Base-by-base conservation (phyloP, 1,284 basidiomycete genomes). In the Erythrobasidium hasegawianum region DNA sequence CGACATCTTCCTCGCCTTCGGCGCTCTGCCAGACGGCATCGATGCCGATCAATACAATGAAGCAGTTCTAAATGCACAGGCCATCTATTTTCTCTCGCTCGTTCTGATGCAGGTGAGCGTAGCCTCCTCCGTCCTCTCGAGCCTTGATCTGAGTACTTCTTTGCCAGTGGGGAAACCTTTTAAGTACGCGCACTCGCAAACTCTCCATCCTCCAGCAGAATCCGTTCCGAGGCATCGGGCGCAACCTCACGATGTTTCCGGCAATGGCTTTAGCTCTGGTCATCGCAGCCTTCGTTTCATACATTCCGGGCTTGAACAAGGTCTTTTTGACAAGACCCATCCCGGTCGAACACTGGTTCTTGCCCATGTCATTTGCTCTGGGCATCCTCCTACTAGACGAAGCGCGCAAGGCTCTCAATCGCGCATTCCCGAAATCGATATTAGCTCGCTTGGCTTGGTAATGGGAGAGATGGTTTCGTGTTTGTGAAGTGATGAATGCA, bases 281-380 rank as follows among this genome's bases (percentile, higher is more conserved):
- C 7, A 78, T 84, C 65, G 80, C 78, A 2, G 78, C 81, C 72
- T 84, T 85, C 79, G 84, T 85, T 53, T 67, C 64, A 16, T 70
- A 66, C n/a, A 59, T 73, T 69, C 69, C 75, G 16, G 61, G 59
- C 13, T 52, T 71, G 79, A 84, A 86, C 74, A 76, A 77, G 18
- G 76, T 82, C 10, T 85, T 86, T 78, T 75, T 81, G 62, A 85
- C 83, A 0, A 77, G 82, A 45, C 79, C 79, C 13, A 81, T 85
- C 27, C 78, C 79, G 0, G 81, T 80, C 40, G 81, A 84, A 70
- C 76, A 80, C 73, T 81, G 80, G 72, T 81, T 82, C 73, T 71
- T 83, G 10, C 82, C 82, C 0, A 73, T 83, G 33, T 75, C 79
- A 0, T 79, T 79, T 52, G 80, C 74, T 4, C 50, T 77, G 43